phyloP scores from a whole-genome alignment of 805 yeast species.

The Priceomyces haplophilus region DNA sequence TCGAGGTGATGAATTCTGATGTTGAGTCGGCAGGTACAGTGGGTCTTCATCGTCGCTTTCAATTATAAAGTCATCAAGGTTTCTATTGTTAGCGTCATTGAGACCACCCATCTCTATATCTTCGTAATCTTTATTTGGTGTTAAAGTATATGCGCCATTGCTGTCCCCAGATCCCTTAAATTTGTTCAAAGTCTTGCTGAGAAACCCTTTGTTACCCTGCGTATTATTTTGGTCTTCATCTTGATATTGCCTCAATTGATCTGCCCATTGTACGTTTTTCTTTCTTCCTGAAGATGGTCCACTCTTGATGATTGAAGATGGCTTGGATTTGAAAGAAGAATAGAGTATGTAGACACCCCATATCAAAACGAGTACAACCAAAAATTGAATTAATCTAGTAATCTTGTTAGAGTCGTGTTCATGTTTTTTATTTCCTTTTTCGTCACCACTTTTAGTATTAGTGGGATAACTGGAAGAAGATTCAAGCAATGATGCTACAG shows the following conservation, averaged over 20 bases:
- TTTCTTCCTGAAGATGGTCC: conserved; percentile 29
- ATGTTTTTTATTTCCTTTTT: neutral
- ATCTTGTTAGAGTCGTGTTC: conserved; percentile 18
- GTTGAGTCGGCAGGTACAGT: neutral
- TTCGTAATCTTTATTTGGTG: conserved; percentile 18
- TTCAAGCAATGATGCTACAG: neutral
- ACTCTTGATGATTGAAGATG: conserved; percentile 41
- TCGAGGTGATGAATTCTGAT: too few relatives aligned
- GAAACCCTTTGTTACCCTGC: conserved; percentile 33
- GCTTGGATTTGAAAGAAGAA: conserved; percentile 34
- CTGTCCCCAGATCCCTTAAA: conserved; percentile 25
- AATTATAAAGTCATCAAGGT: conserved; percentile 43
- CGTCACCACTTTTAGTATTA: conserved; percentile 1
- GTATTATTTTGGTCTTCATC: conserved; percentile 24
- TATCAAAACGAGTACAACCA: conserved; percentile 34
- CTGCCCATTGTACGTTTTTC: conserved; percentile 49
- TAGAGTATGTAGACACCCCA: conserved; percentile 43
- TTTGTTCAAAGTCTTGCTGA: conserved; percentile 33
- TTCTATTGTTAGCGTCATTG: conserved; percentile 9
- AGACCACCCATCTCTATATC: conserved; percentile 45
- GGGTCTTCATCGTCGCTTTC: conserved; percentile 47
- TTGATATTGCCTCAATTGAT: conserved; percentile 36
- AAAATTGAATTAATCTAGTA: conserved; percentile 39
- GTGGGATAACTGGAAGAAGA: conserved; percentile 2
- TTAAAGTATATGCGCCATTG: conserved; percentile 26